These are phyloP conservation scores for Phytomonas francai DNA, from an alignment of 208 protist genomes.

Conservation along the genomic window DNA sequence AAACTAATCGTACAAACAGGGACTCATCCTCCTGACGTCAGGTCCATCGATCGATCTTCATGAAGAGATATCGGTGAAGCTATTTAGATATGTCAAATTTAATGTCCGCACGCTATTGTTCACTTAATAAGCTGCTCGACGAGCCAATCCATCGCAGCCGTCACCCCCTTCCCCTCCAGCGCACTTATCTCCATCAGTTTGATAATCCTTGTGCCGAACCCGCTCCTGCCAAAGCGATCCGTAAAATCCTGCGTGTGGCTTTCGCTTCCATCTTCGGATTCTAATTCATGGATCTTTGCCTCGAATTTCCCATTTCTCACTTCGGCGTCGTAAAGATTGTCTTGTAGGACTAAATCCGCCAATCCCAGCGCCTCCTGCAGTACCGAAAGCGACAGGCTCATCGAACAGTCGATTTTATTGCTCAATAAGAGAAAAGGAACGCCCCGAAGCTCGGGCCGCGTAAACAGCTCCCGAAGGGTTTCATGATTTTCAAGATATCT, in stretches of 20 bases:
- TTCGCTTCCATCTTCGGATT: neutral
- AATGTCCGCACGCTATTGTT: too few species aligned
- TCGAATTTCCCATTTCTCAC: too few species aligned
- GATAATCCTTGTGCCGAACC: constrained; percentile 48
- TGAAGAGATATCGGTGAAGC: too few species aligned
- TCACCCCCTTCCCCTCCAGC: constrained; percentile 35
- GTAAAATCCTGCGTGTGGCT: constrained; percentile 5
- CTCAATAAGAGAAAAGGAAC: constrained; percentile 87
- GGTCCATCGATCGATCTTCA: too few species aligned
- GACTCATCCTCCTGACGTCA: too few species aligned
- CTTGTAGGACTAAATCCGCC: constrained; percentile 36
- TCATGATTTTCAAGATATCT: neutral
- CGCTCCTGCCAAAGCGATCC: constrained; percentile 28
- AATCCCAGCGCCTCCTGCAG: constrained; percentile 69
- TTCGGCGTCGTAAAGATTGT: constrained; percentile 24
- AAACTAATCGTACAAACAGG: too few species aligned
- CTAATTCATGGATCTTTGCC: too few species aligned
- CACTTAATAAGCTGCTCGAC: constrained; percentile 38
- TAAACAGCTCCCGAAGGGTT: constrained; percentile 61
- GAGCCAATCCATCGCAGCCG: constrained; percentile 69
- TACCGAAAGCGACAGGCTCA: constrained; percentile 37
- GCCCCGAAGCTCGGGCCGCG: constrained; percentile 66
- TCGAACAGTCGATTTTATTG: constrained; percentile 89
- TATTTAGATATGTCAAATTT: too few species aligned
- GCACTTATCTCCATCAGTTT: constrained; percentile 47